These are phyloP conservation scores for Suillus placidus DNA, from an alignment of 768 basidiomycete species.

Conservation along the genomic window DNA sequence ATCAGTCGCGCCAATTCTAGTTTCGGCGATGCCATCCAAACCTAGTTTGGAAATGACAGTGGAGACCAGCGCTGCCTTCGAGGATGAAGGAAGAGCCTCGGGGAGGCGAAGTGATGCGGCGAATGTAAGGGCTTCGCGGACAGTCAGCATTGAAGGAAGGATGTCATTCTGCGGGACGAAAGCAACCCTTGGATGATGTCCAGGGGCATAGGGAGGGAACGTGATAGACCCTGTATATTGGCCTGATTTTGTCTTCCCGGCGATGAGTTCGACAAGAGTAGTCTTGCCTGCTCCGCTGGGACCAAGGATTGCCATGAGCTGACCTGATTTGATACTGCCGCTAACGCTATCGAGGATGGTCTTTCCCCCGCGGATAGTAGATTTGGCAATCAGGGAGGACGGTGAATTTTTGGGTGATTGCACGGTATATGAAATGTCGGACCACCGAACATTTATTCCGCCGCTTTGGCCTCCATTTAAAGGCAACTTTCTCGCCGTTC, in stretches of 20 bases:
- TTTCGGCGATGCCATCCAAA: conserved; percentile 66
- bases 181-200: conserved; percentile 59
- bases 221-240: conserved; percentile 63
- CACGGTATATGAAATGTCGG: conserved; percentile 66
- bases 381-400: background rate
- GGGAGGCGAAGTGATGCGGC: conserved; percentile 86
- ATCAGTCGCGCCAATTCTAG: conserved; percentile 66
- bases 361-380: conserved; percentile 36
- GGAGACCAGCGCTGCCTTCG: conserved; percentile 68
- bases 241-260: conserved; percentile 81
- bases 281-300: conserved; percentile 95
- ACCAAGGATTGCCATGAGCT: conserved; percentile 90
- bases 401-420: conserved; percentile 25
- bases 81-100: conserved; percentile 61
- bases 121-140: conserved; percentile 80
- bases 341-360: conserved; percentile 72
- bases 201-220: conserved; percentile 45
- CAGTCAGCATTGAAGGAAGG: conserved; percentile 77
- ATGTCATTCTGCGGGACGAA: conserved; percentile 90
- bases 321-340: conserved; percentile 75
- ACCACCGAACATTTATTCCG: conserved; percentile 71
- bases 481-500: conserved; percentile 55
- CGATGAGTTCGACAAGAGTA: conserved; percentile 88
- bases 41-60: conserved; percentile 79
- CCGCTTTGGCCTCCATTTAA: conserved; percentile 44